Percentiles rank a stretch among this genome's conserved stretches.
phyloP scores from a whole-genome alignment of 2,329 filamentous ascomycete species.

The Pseudogymnoascus sp. region DNA sequence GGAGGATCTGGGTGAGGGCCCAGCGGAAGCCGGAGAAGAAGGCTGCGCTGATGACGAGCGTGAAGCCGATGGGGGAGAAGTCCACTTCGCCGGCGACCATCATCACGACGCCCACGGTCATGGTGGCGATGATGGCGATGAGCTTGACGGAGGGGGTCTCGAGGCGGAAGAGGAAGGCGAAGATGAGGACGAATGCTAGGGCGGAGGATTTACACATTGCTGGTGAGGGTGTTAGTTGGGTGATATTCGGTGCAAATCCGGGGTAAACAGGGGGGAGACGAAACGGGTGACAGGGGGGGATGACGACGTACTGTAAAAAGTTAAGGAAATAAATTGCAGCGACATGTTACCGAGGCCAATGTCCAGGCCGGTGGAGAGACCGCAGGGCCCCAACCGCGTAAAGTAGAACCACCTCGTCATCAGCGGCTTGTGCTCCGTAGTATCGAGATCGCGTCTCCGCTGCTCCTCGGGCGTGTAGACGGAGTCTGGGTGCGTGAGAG shows the following conservation, averaged over 20 bases:
- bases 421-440: constrained; percentile 36
- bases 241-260: constrained; percentile 2
- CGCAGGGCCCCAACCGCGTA: constrained; percentile 84
- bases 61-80: constrained; percentile 78
- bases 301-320: constrained; percentile 70
- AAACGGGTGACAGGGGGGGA: too few relatives aligned
- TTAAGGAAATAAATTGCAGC: constrained; percentile 89
- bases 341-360: constrained; percentile 95
- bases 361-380: constrained; percentile 84
- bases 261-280: neutral
- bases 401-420: constrained; percentile 91
- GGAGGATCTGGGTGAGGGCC: constrained; percentile 94
- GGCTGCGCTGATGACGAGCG: constrained; percentile 84
- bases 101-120: constrained; percentile 91
- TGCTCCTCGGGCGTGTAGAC: constrained; percentile 23
- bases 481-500: constrained; percentile 26
- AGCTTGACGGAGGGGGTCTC: constrained; percentile 81
- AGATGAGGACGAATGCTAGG: constrained; percentile 87
- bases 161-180: constrained; percentile 88
- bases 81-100: constrained; percentile 96
- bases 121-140: constrained; percentile 76
- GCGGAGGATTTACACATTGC: constrained; percentile 99
- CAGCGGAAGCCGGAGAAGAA: constrained; percentile 96
- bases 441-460: constrained; percentile 21
- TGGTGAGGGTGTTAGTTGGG: constrained; percentile 24